Conservation (phyloP, 257 asterid genomes). For the Catharanthus roseus region DNA sequence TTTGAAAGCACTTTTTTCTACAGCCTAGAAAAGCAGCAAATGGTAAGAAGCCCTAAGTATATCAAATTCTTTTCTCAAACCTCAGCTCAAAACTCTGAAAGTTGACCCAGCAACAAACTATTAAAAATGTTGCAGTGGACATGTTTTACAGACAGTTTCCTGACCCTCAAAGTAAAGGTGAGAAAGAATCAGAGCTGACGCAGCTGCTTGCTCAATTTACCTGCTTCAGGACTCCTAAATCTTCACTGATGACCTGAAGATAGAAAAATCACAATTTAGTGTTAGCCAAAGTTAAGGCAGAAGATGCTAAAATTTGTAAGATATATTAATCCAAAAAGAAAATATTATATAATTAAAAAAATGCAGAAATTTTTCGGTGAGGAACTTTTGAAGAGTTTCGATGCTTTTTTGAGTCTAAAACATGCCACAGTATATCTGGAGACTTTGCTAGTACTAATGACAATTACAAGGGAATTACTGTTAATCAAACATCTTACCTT, state of each 20-base stretch:
- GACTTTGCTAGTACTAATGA: not conserved
- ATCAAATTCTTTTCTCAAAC: not conserved
- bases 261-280: not conserved
- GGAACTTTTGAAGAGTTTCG: not conserved
- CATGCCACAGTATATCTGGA: not conserved
- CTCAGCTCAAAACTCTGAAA: too few relatives aligned
- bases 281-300: not conserved
- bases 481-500: constrained; percentile 58
- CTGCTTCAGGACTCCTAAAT: constrained; percentile 83
- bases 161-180: not conserved
- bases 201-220: constrained; percentile 30
- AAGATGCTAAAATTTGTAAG: not conserved
- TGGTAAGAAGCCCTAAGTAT: not conserved
- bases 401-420: not conserved
- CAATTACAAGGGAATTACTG: not conserved
- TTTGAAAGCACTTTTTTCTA: too few relatives aligned
- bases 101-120: not conserved
- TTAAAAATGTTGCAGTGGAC: not conserved
- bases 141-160: not conserved
- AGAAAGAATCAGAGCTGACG: constrained; percentile 11
- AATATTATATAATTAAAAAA: not conserved
- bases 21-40: too few relatives aligned
- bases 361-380: not conserved
- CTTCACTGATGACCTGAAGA: constrained; percentile 77
- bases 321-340: not conserved